Evolutionary conservation across 1,284 basidiomycete genomes (phyloP), one percentile per base, ranked within the genome.

Genomic region (Polyporus tsugae): DNA sequence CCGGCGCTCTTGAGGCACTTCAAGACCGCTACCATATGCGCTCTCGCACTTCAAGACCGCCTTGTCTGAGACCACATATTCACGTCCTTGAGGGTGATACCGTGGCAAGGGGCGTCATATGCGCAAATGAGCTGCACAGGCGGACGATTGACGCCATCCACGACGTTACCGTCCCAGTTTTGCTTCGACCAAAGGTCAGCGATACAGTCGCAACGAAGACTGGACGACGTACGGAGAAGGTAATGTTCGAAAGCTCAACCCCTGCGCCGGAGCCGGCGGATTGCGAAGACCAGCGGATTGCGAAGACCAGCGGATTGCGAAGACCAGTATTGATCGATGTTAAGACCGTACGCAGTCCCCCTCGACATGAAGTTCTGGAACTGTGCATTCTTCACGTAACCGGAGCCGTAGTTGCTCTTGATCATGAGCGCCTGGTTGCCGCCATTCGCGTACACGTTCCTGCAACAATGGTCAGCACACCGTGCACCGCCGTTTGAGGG

Each of bases 381-480:
- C 11, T 77, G 69, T 25, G 80, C 79, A 65, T 80, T 80, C 55
- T 67, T 70, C 60, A 82, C 78, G 60, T 73, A 77, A 13, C 80
- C 80, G 22, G 74, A 74, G 33, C 80, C 80, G n/a, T 75, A 73
- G 70, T 80, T 78, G 36, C 75, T 76, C 73, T 82, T 82, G 74
- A 82, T 78, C 80, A 82, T 81, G 71, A 80, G 76, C 6, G 77
- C 77, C 70, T 80, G 78, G 74, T 80, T 80, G 0, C 79, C 80
- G 38, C 80, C 80, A 62, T 80, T 79, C 35, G 76, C 79, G 66
- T 80, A 80, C 22, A 80, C 70, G 64, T 80, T 75, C 15, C 73
- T 73, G 52, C 13, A 11, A 49, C 17, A 38, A n/a, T 25, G 25
- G 19, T 58, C 17, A 58, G 33, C 11, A 33, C 10, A n/a, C 7